Percentiles rank a stretch among this genome's conserved stretches.
Evolutionary conservation across 768 basidiomycete species (phyloP).

Genomic region (Tricholoma furcatifolium): DNA sequence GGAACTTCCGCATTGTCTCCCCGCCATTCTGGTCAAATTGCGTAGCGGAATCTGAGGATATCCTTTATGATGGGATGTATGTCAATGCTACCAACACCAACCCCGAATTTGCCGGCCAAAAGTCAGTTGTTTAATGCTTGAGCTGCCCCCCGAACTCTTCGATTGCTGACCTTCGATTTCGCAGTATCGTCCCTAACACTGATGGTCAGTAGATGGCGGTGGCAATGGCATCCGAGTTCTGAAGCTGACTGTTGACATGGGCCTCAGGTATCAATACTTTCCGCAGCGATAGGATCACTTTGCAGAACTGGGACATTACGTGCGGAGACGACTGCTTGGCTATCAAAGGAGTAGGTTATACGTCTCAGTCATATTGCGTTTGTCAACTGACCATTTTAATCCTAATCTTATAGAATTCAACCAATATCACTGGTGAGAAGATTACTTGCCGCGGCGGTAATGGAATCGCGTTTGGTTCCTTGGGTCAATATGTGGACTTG

Average conservation of each 20-base stretch:
- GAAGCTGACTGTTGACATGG: neutral
- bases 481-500: constrained; percentile 55
- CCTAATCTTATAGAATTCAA: constrained; percentile 39
- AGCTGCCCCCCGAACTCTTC: too few relatives aligned
- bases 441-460: constrained; percentile 59
- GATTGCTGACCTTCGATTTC: neutral
- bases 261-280: constrained; percentile 52
- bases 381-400: neutral
- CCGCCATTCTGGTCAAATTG: constrained; percentile 65
- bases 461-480: constrained; percentile 58
- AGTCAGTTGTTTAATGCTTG: constrained; percentile 37
- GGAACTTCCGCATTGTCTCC: constrained; percentile 48
- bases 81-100: constrained; percentile 59
- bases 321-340: constrained; percentile 65
- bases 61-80: constrained; percentile 56
- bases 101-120: constrained; percentile 45
- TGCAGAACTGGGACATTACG: constrained; percentile 62
- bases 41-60: constrained; percentile 46
- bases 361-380: neutral
- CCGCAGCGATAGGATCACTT: constrained; percentile 43
- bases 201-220: constrained; percentile 39
- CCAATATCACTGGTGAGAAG: constrained; percentile 47
- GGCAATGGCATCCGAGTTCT: neutral
- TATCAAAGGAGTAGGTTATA: constrained; percentile 50
- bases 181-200: constrained; percentile 58